Base-by-base conservation (phyloP, 495 filamentous ascomycete species). In the Tuber aestivum region DNA sequence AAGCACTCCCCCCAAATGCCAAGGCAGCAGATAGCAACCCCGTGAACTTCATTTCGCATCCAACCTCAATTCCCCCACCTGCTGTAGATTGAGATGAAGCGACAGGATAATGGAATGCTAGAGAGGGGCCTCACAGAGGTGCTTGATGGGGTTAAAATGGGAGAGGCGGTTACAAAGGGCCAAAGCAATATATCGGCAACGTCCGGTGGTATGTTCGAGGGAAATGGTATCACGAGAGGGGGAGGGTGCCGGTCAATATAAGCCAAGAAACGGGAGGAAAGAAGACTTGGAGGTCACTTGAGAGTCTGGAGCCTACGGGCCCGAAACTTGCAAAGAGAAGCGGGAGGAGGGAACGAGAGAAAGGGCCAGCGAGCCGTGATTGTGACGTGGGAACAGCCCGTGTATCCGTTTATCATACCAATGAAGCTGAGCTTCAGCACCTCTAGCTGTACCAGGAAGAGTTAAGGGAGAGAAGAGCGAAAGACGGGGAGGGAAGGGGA, bases 1-100 rank as follows among this genome's bases (percentile, higher is more conserved):
- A 48, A 65, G 42, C 44, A 56, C 41, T 48, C 69, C 72, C 61
- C 23, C 69, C n/a, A 23, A 79, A 44, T 37, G 56, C 72, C 70
- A 79, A 41, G 41, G 70, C 37, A 37, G 72, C 45, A 79, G 42
- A 79, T 37, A 75, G 50, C 21, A 75, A n/a, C 45, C 23, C 32
- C 16, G 38, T 48, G 4, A 38, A 70, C 40, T 48, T 50, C 78
- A 79, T 79, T 44, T 61, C 50, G 32, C n/a, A 5, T 9, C n/a
- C 50, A 27, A 61, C 27, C 50, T 61, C n/a, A 32, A 27, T 61
- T 32, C n/a, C 50, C 50, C 50, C 50, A 61, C 72, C 72, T 37
- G 69, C 35, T 72, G 9, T 40, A 32, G n/a, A 20, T 37, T 18
- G 7, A 35, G 16, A 27, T 42, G 50, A 32, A 40, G 71, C 37